Evolutionary conservation across 148 eudicot genomes (phyloP).

Genomic region (Nepenthes mirabilis): DNA sequence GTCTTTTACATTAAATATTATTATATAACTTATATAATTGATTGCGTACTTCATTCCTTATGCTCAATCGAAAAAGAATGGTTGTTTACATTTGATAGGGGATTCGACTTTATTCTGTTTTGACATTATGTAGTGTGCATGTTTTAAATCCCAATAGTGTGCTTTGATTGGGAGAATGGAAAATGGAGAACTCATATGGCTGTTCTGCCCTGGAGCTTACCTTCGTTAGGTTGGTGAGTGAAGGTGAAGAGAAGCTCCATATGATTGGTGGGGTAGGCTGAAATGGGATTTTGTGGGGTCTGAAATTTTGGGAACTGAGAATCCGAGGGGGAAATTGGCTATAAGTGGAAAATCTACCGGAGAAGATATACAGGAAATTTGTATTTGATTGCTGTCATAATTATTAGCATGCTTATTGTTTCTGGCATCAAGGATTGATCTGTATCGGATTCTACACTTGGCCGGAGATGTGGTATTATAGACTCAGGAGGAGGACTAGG

Average conservation of each 20-base stretch:
- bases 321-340: slow-evolving; percentile 17
- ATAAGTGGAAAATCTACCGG: slow-evolving; percentile 39
- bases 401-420: slow-evolving; percentile 60
- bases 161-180: slow-evolving; percentile 32
- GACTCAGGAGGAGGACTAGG: slow-evolving; percentile 50
- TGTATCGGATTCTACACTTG: slow-evolving; percentile 54
- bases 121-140: too few relatives aligned
- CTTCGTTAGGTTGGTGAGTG: slow-evolving; percentile 33
- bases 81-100: too few relatives aligned
- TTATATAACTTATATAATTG: too few relatives aligned
- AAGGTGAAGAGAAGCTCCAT: slow-evolving; percentile 23
- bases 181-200: slow-evolving; percentile 14
- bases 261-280: slow-evolving; percentile 54
- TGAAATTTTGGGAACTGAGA: slow-evolving; percentile 49
- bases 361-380: slow-evolving; percentile 52
- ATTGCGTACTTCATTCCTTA: too few relatives aligned
- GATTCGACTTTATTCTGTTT: too few relatives aligned
- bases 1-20: too few relatives aligned
- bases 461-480: slow-evolving; percentile 67
- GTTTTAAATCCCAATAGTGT: slow-evolving; percentile 1
- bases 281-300: slow-evolving; percentile 44
- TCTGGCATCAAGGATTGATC: slow-evolving; percentile 63
- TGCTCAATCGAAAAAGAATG: too few relatives aligned
- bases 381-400: slow-evolving; percentile 61
- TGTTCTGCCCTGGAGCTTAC: slow-evolving; percentile 27